phyloP scores from a whole-genome alignment of 768 basidiomycete genomes.

The Pleurotus eryngii region DNA sequence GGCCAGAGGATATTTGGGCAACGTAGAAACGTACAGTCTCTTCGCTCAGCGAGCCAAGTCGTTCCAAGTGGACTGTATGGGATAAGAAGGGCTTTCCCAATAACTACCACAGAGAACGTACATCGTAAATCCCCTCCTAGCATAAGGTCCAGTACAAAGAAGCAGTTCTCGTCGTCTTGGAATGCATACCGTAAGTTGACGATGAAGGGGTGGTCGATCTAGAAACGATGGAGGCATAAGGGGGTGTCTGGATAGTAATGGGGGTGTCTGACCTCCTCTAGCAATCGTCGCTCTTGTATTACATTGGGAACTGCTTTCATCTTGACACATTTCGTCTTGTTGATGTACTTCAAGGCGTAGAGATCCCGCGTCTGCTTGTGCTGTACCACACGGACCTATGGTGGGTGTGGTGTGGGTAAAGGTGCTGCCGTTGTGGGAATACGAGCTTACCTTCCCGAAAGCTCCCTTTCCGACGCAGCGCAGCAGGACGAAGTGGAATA shows the following conservation, averaged over 20 bases:
- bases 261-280: conserved; percentile 77
- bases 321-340: conserved; percentile 96
- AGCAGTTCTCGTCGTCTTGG: conserved; percentile 98
- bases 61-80: conserved; percentile 77
- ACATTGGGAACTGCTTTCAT: conserved; percentile 99
- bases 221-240: conserved; percentile 1
- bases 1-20: conserved; percentile 83
- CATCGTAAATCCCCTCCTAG: conserved; percentile 92
- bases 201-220: conserved; percentile 95
- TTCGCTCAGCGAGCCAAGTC: conserved; percentile 71
- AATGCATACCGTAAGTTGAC: conserved; percentile 96
- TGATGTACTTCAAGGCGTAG: conserved; percentile 99
- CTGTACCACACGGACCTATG: conserved; percentile 95
- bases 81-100: background rate
- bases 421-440: conserved; percentile 8
- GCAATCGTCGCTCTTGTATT: conserved; percentile 88
- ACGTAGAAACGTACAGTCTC: conserved; percentile 84
- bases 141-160: conserved; percentile 98
- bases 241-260: background rate
- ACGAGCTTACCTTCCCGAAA: conserved; percentile 82
- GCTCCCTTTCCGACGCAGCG: conserved; percentile 98
- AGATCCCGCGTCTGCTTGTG: conserved; percentile 97
- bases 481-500: conserved; percentile 94
- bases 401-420: conserved; percentile 6
- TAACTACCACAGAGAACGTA: conserved; percentile 35